These are phyloP conservation scores for Circinella umbellata DNA, from an alignment of 371 early-diverging fungal genomes.

Conservation along the genomic window DNA sequence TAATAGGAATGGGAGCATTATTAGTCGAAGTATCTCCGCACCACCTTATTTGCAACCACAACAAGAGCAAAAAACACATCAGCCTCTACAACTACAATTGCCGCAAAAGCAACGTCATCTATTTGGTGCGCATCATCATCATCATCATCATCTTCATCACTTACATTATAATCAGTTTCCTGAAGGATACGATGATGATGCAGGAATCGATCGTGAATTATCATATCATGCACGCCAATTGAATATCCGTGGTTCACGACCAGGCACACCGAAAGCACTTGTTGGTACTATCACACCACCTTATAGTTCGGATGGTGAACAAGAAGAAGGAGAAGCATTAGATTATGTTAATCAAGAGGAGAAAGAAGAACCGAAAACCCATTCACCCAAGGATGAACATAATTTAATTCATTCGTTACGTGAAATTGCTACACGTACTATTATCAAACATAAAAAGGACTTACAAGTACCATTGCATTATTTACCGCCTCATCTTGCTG, in stretches of 20 bases:
- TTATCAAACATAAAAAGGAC: constrained; percentile 19
- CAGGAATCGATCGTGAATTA: constrained; percentile 47
- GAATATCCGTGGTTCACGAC: constrained; percentile 43
- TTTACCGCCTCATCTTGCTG: constrained; percentile 48
- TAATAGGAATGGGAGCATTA: background rate
- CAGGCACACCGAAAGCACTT: constrained; percentile 21
- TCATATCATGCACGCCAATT: constrained; percentile 48
- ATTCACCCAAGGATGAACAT: constrained; percentile 8
- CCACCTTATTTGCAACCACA: background rate
- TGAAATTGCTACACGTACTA: constrained; percentile 38
- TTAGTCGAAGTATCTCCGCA: background rate
- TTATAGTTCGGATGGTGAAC: background rate
- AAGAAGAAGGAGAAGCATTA: background rate
- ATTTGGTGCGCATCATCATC: background rate
- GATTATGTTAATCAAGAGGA: background rate
- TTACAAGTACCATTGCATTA: constrained; percentile 26
- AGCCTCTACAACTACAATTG: background rate
- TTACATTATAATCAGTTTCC: constrained; percentile 5
- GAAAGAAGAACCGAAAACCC: background rate
- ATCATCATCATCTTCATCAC: background rate
- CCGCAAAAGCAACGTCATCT: background rate
- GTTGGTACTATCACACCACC: constrained; percentile 14
- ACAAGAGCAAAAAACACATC: too few relatives aligned
- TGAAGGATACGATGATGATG: constrained; percentile 43
- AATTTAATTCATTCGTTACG: constrained; percentile 35